These are phyloP conservation scores for Plantago elongata DNA, from an alignment of 257 asterid species.

Conservation along the genomic window DNA sequence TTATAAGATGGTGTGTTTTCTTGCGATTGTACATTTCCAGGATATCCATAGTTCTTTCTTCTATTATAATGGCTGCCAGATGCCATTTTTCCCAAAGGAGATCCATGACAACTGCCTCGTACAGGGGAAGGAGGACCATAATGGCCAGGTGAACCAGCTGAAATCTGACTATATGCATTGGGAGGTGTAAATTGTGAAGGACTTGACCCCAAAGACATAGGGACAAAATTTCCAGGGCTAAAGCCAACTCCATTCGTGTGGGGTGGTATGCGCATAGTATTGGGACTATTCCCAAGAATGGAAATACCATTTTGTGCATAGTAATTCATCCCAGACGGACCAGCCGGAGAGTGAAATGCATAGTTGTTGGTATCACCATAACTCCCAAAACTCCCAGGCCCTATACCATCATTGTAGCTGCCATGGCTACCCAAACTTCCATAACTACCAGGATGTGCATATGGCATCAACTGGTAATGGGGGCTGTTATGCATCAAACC, in stretches of 20 bases:
- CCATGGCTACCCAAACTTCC: slow-evolving; percentile 99
- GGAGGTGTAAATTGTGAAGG: slow-evolving; percentile 99
- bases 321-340: slow-evolving; percentile 80
- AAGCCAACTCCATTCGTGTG: slow-evolving; percentile 82
- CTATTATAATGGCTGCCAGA: slow-evolving; percentile 72
- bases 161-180: slow-evolving; percentile 58
- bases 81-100: slow-evolving; percentile 83
- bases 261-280: slow-evolving; percentile 75
- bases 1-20: slow-evolving; percentile 47
- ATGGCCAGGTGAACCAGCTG: slow-evolving; percentile 88
- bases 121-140: slow-evolving; percentile 96
- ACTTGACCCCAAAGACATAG: slow-evolving; percentile 97
- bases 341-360: slow-evolving; percentile 87
- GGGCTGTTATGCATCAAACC: slow-evolving; percentile 69
- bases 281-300: slow-evolving; percentile 83
- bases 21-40: slow-evolving; percentile 62
- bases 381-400: slow-evolving; percentile 91
- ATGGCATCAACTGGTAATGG: slow-evolving; percentile 67
- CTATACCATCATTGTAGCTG: slow-evolving; percentile 78
- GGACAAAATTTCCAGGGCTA: slow-evolving; percentile 83
- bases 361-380: slow-evolving; percentile 77
- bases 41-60: slow-evolving; percentile 64
- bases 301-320: slow-evolving; percentile 65
- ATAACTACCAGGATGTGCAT: slow-evolving; percentile 82
- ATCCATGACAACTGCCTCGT: slow-evolving; percentile 81